Conservation (phyloP, 83 land plant genomes). For the Larix sibirica region DNA sequence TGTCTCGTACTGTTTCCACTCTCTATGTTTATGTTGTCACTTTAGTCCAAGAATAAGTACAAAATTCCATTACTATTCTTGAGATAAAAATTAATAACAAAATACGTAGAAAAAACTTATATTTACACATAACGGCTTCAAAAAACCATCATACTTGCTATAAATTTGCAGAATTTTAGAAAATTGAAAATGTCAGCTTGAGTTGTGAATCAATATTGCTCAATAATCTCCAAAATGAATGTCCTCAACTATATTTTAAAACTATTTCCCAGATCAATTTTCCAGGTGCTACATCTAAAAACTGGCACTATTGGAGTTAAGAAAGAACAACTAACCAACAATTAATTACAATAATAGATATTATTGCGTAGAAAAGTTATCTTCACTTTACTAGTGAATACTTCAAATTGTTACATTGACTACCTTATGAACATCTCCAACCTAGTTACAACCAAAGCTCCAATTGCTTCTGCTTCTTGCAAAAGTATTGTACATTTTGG, state of each 20-base stretch:
- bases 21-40: not conserved
- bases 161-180: not conserved
- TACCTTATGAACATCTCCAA: conserved; percentile 87
- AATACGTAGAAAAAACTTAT: not conserved
- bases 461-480: conserved; percentile 64
- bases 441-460: conserved; percentile 63
- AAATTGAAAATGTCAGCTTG: not conserved
- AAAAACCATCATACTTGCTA: not conserved
- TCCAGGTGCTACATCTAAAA: conserved; percentile 13
- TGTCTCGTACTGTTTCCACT: no score
- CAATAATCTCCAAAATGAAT: not conserved
- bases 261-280: conserved; percentile 13
- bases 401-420: conserved; percentile 77
- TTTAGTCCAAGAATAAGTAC: not conserved
- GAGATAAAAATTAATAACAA: not conserved
- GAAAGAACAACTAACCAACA: not conserved
- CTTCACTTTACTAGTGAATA: conserved; percentile 74
- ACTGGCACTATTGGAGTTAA: not conserved
- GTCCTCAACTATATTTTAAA: not conserved
- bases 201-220: not conserved
- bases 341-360: not conserved
- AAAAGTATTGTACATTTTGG: conserved; percentile 76
- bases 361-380: not conserved
- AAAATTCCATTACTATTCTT: not conserved
- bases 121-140: no score